Percentiles rank a stretch among this genome's conserved stretches.
These are phyloP conservation scores for Crucihimalaya himalaica DNA, from an alignment of 345 rosid genomes.

Conservation along the genomic window DNA sequence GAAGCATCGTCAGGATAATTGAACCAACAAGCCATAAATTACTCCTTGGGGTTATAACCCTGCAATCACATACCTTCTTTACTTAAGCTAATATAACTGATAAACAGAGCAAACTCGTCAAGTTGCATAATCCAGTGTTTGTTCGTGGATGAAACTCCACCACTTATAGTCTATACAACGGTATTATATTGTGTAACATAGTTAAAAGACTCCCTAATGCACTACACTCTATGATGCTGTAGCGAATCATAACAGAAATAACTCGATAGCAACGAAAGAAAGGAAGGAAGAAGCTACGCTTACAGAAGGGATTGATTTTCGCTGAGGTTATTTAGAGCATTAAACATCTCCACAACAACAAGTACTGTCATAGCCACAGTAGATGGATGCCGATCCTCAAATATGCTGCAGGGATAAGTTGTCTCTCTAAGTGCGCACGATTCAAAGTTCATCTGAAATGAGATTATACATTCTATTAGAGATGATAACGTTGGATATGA, in stretches of 20 bases:
- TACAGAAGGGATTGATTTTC: slow-evolving; percentile 97
- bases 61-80: slow-evolving; percentile 43
- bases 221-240: neutral
- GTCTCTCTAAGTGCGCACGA: slow-evolving; percentile 86
- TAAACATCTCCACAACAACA: slow-evolving; percentile 99
- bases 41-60: slow-evolving; percentile 98
- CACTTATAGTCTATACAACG: slow-evolving; percentile 6
- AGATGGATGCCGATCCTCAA: slow-evolving; percentile 95
- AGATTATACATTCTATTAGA: slow-evolving; percentile 2
- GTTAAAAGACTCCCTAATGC: neutral
- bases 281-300: slow-evolving; percentile 42
- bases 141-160: slow-evolving; percentile 4
- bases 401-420: slow-evolving; percentile 85
- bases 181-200: neutral
- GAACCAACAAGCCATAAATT: slow-evolving; percentile 97
- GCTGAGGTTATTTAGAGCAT: slow-evolving; percentile 97
- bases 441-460: slow-evolving; percentile 88
- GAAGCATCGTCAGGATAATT: slow-evolving; percentile 85
- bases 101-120: neutral
- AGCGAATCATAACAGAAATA: slow-evolving; percentile 9
- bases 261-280: slow-evolving; percentile 1
- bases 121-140: neutral
- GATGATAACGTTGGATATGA: neutral
- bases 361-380: slow-evolving; percentile 98
- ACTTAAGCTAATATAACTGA: slow-evolving; percentile 11